Percentiles rank a stretch among this genome's conserved stretches.
Evolutionary conservation across 305 asterid genomes (phyloP).

Genomic region (Solanum aculeatissimum): DNA sequence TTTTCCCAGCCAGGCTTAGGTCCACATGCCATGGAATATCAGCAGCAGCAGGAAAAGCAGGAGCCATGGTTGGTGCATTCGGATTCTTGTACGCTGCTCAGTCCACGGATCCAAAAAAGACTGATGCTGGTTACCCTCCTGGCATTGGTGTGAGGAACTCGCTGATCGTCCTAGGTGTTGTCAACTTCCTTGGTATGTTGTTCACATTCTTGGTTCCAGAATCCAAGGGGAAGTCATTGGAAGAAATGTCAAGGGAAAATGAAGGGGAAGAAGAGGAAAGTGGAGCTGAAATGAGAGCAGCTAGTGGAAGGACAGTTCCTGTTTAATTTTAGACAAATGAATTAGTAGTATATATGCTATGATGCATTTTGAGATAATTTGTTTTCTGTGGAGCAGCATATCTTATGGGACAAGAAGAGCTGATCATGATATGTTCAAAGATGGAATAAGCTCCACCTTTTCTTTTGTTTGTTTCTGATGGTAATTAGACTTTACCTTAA

Average conservation of each 20-base stretch:
- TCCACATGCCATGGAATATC: conserved; percentile 70
- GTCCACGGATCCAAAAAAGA: conserved; percentile 7
- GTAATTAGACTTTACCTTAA: background rate
- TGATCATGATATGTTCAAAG: background rate
- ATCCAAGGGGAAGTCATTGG: conserved; percentile 39
- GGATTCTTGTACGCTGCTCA: conserved; percentile 52
- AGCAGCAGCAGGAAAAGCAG: conserved; percentile 48
- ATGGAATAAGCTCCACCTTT: background rate
- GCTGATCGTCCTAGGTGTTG: conserved; percentile 28
- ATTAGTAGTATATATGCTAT: background rate
- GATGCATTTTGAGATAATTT: background rate
- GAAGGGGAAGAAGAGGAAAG: background rate
- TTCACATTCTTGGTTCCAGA: conserved; percentile 49
- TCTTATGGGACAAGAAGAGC: background rate
- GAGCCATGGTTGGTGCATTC: conserved; percentile 56
- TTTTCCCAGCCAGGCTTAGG: conserved; percentile 54
- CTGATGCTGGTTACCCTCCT: conserved; percentile 34
- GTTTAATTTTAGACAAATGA: background rate
- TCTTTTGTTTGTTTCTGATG: background rate
- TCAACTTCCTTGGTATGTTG: conserved; percentile 21
- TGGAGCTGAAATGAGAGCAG: background rate
- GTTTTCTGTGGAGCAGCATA: background rate
- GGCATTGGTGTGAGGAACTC: conserved; percentile 56
- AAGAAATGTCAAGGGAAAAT: conserved; percentile 22
- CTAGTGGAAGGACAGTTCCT: conserved; percentile 4